Base-by-base conservation (phyloP, 805 yeast species). In the Wickerhamomyces queroliae region DNA sequence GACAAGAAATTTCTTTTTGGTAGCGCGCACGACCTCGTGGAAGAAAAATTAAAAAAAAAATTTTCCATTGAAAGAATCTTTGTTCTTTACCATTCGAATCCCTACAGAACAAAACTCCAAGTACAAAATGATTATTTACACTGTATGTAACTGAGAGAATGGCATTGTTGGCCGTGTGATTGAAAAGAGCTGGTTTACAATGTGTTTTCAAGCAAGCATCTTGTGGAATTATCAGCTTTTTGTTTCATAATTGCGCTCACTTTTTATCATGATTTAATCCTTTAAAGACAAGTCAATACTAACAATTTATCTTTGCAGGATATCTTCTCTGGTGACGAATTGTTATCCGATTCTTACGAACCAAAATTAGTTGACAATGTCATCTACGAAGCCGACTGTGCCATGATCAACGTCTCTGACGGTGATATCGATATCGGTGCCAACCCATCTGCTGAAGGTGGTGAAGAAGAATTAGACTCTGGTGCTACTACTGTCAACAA, bases 371-470 rank as follows among this genome's bases (percentile, higher is more conserved):
- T 93, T 53, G 96, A 86, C 62, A 86, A 77, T 53, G 98, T 76
- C 60, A 88, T 93, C 67, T 87, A 76, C 78, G 99, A 93, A 78
- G 98, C 95, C 54, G 87, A 93, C 82, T 89, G 97, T 74, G 73
- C 78, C 61, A 81, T 89, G 93, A 79, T 93, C 69, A 82, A 74
- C 60, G 88, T 93, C 61, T 81, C 78, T 67, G 85, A 88, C 64
- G 97, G 80, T 61, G 93, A 93, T 64, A 80, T 93, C 58, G 98
- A 93, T 70, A 93, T 93, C 69, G 99, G 99, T 74, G 99, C 96
- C 62, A 93, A 93, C 83, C 97, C 99, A 64, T 88, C 96, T 61
- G 97, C 98, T 55, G 99, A 93, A 74, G 98, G 75, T 56, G 97
- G 73, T 66, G 88, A 64, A 40, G 89, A 69, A 32, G 90, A 70